Evolutionary conservation across 805 yeast species (phyloP).

Genomic region (Teunomyces aglyptinius): DNA sequence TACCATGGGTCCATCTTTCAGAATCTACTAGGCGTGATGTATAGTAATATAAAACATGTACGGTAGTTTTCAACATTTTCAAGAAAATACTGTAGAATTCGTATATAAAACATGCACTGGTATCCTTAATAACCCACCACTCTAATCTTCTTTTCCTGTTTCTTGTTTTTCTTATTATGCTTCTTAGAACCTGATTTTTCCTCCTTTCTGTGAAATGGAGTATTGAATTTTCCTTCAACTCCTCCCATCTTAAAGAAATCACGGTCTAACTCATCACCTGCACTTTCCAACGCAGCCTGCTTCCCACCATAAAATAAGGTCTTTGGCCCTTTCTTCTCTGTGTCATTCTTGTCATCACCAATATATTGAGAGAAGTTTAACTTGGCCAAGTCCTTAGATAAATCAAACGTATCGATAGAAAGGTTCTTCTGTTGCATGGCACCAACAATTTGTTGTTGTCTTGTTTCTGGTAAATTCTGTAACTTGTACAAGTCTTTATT

Average conservation of each 20-base stretch:
- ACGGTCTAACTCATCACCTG: constrained; percentile 78
- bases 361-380: constrained; percentile 79
- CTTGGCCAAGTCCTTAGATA: constrained; percentile 65
- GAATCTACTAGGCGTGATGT: constrained; percentile 77
- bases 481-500: constrained; percentile 74
- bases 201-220: constrained; percentile 68
- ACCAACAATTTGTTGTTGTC: constrained; percentile 65
- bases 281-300: constrained; percentile 74
- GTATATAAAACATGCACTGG: background rate
- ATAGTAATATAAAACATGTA: constrained; percentile 8
- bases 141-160: constrained; percentile 48
- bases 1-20: constrained; percentile 99
- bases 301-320: constrained; percentile 72
- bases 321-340: constrained; percentile 29
- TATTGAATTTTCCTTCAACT: constrained; percentile 59
- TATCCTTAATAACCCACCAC: constrained; percentile 9
- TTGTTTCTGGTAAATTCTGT: constrained; percentile 62
- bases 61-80: background rate
- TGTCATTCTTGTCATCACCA: constrained; percentile 32
- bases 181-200: constrained; percentile 42
- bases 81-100: background rate
- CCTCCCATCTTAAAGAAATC: constrained; percentile 76
- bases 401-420: constrained; percentile 51
- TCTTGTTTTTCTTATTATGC: constrained; percentile 77
- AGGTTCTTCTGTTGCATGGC: constrained; percentile 64